Conservation (phyloP, 106 monocot genomes). For the Dioscorea zingiberensis region DNA sequence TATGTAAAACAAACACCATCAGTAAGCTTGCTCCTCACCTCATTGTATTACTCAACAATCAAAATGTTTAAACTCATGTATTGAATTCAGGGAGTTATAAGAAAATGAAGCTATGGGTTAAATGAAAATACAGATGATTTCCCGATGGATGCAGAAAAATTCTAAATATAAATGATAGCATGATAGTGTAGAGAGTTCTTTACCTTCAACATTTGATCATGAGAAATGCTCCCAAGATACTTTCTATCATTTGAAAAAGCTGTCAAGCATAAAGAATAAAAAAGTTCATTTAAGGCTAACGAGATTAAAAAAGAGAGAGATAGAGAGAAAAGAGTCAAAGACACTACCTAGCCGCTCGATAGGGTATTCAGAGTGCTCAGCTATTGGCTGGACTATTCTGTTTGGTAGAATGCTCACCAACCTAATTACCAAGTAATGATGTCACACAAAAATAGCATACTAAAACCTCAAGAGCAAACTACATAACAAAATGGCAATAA, state of each 20-base stretch:
- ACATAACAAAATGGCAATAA: background rate
- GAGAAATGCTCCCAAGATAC: slow-evolving; percentile 91
- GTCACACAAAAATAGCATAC: background rate
- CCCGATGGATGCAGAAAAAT: background rate
- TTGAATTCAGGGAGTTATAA: too few species aligned
- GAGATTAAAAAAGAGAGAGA: background rate
- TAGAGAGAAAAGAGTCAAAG: background rate
- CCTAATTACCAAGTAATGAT: slow-evolving; percentile 19
- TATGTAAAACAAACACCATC: too few species aligned
- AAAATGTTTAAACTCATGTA: too few species aligned
- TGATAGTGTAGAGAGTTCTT: background rate
- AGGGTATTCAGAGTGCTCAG: slow-evolving; percentile 89
- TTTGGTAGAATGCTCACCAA: slow-evolving; percentile 90
- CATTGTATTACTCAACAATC: too few species aligned
- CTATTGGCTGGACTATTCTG: slow-evolving; percentile 78
- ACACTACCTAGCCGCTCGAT: slow-evolving; percentile 80
- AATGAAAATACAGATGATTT: background rate
- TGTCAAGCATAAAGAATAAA: slow-evolving; percentile 19
- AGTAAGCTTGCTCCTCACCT: too few species aligned
- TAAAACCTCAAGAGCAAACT: background rate
- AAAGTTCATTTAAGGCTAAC: slow-evolving; percentile 1
- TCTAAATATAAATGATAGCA: background rate
- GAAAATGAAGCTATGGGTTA: too few species aligned
- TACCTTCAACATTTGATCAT: slow-evolving; percentile 93
- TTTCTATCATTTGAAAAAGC: slow-evolving; percentile 85